A percentile compares a stretch with the other conserved stretches of the same genome.
phyloP scores from a whole-genome alignment of 2,329 filamentous ascomycete genomes.

The Colletotrichum filicis region DNA sequence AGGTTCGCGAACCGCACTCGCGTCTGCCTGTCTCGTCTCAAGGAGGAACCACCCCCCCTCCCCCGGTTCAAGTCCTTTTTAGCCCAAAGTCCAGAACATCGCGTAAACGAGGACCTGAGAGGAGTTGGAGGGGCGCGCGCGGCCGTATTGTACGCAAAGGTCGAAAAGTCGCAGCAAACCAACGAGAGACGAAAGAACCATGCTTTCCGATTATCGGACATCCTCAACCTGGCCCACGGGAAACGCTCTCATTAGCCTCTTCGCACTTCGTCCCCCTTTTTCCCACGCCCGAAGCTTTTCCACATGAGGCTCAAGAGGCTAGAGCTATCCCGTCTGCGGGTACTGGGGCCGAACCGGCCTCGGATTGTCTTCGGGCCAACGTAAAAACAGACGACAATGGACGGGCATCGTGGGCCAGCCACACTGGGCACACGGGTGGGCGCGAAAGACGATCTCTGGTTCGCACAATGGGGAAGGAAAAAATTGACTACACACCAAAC shows the following conservation, averaged over 20 bases:
- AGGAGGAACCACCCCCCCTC: neutral
- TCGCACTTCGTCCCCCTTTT: too few species aligned
- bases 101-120: constrained; percentile 5
- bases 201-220: constrained; percentile 1
- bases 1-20: neutral
- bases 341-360: constrained; percentile 1
- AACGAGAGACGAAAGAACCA: neutral
- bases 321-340: constrained; percentile 12
- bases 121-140: neutral
- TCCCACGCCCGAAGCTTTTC: neutral
- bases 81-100: constrained; percentile 2
- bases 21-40: neutral
- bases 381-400: neutral
- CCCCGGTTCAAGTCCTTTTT: neutral
- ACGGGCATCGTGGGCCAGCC: neutral
- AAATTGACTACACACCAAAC: neutral
- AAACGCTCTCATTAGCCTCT: too few species aligned
- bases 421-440: neutral
- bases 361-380: constrained; percentile 10
- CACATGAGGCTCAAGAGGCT: constrained; percentile 4
- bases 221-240: neutral
- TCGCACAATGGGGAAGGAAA: neutral
- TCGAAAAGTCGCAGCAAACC: neutral
- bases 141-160: neutral
- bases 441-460: constrained; percentile 17